These are phyloP conservation scores for Tympanopsis confertula DNA, from an alignment of 2,329 filamentous ascomycete species.

Conservation along the genomic window DNA sequence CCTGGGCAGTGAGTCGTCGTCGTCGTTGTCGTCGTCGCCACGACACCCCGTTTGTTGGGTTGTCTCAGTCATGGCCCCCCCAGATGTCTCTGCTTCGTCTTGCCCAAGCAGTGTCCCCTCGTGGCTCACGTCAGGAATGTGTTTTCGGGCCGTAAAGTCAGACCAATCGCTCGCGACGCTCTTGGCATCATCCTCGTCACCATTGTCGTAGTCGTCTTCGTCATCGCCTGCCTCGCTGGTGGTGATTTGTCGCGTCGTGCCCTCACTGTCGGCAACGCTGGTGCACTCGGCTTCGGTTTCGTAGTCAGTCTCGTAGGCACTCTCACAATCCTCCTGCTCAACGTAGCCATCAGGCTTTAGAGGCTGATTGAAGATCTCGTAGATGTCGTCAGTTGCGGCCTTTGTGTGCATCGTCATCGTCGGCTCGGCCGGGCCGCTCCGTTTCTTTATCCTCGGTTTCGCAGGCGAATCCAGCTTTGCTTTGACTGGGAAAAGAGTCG, in stretches of 20 bases:
- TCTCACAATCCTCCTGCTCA: conserved; percentile 54
- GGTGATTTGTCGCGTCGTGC: conserved; percentile 59
- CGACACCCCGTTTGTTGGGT: conserved; percentile 14
- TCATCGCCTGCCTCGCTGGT: conserved; percentile 54
- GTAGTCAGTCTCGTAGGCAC: conserved; percentile 50
- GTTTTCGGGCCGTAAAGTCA: conserved; percentile 67
- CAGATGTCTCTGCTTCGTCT: conserved; percentile 15
- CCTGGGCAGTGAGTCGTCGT: conserved; percentile 28
- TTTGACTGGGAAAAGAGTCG: conserved; percentile 53
- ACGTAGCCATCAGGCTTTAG: conserved; percentile 24
- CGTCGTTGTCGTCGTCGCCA: conserved; percentile 16
- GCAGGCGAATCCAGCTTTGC: conserved; percentile 85
- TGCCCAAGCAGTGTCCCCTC: conserved; percentile 14
- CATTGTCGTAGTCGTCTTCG: conserved; percentile 18
- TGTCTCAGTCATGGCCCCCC: conserved; percentile 20
- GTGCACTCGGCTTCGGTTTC: conserved; percentile 64
- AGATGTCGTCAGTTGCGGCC: conserved; percentile 93
- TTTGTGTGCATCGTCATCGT: conserved; percentile 96
- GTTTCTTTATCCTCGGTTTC: conserved; percentile 72
- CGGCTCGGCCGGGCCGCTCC: conserved; percentile 58
- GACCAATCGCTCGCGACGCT: conserved; percentile 65
- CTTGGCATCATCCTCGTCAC: conserved; percentile 20
- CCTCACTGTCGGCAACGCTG: conserved; percentile 74
- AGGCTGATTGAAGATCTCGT: conserved; percentile 90
- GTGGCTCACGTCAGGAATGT: conserved; percentile 40